Base-by-base conservation (phyloP, 2,329 filamentous ascomycete species). In the Pyricularia sp. region DNA sequence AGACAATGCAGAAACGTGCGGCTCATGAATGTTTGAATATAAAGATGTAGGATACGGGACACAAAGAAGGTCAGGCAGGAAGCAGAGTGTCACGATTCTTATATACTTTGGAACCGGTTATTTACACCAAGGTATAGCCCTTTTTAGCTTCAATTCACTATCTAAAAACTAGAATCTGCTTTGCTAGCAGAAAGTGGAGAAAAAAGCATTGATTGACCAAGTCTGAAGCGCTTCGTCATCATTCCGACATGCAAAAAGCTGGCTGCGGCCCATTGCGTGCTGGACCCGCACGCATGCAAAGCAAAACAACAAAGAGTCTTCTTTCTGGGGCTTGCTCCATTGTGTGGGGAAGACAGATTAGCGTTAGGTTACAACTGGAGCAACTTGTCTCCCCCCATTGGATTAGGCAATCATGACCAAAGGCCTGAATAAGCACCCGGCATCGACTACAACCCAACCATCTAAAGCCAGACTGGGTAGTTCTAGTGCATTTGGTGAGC, bases 381-480 rank as follows among this genome's bases (percentile, higher is more conserved):
- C 40, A n/a, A 26, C 7, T 57, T 26, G 2, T 26, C n/a, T 26
- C n/a, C n/a, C 22, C n/a, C n/a, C 22, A 26, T n/a, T 57, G 19
- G 55, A 59, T 59, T 59, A 59, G 55, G 55, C 55, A 59, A 59
- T 59, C 55, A 59, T 59, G 55, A 59, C 55, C 55, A 59, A 59
- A 28, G 55, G 12, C 12, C 55, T 59, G 55, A 59, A 28, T 59
- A 59, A 59, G 55, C 55, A 28, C 55, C 55, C 55, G 7, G 3
- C 55, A 31, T 28, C 5, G 13, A 13, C 24, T 8, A 28, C 22
- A 59, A 16, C 24, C 24, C 22, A 59, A 16, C 24, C 24, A 28
- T 24, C 5, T 30, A 26, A 28, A 31, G 2, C 22, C 24, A 59
- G 8, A 1, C 33, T 40, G 16, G 33, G 33, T 35, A 35, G 33